Evolutionary conservation across 1,139 yeast genomes (phyloP).

Genomic region (Nakaseomyces uthaithaninus): DNA sequence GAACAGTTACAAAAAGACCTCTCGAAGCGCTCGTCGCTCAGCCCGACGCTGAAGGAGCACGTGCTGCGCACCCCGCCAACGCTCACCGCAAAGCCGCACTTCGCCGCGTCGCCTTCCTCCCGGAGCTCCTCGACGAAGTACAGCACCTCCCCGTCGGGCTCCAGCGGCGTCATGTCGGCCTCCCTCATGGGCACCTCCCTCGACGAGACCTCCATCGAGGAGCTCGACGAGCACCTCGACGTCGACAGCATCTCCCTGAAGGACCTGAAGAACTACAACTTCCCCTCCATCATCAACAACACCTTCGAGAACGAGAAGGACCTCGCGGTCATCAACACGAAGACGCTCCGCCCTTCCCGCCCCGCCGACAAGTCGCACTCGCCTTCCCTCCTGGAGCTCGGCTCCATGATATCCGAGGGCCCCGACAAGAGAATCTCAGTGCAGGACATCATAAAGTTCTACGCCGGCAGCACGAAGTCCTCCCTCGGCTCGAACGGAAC

Average conservation of each 20-base stretch:
- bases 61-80: conserved; percentile 2
- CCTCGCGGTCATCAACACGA: conserved; percentile 10
- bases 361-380: conserved; percentile 15
- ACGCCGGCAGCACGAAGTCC: conserved; percentile 21
- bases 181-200: conserved; percentile 5
- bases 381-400: conserved; percentile 14
- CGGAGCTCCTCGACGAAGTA: conserved; percentile 2
- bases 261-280: conserved; percentile 6
- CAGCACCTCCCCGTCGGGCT: conserved; percentile 5
- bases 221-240: background rate
- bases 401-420: background rate
- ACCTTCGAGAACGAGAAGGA: background rate
- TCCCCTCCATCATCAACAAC: conserved; percentile 5
- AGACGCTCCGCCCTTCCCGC: conserved; percentile 18
- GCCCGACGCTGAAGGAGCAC: background rate
- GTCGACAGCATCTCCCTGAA: conserved; percentile 4
- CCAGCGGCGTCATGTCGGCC: conserved; percentile 7
- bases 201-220: conserved; percentile 1
- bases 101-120: background rate
- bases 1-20: conserved; percentile 3
- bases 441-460: conserved; percentile 27
- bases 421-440: conserved; percentile 18
- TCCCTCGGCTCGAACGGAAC: background rate
- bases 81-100: background rate
- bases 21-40: background rate